phyloP scores from a whole-genome alignment of 768 basidiomycete genomes.

The Imleria badia region DNA sequence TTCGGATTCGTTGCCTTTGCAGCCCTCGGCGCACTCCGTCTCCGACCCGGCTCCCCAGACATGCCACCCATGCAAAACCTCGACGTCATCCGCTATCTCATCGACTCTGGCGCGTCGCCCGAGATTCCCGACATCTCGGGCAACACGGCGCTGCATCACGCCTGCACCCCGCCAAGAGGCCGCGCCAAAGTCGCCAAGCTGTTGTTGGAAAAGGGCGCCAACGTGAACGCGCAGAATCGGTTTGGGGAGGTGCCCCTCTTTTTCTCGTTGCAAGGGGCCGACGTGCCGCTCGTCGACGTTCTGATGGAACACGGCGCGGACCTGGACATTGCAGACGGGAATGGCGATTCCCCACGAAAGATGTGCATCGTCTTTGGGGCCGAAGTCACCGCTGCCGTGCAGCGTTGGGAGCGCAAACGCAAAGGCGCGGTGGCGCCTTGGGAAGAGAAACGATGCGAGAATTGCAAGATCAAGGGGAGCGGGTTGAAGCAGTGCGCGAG shows the following conservation, averaged over 20 bases:
- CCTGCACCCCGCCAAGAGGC: constrained; percentile 30
- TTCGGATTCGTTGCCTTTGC: constrained; percentile 43
- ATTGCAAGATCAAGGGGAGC: constrained; percentile 31
- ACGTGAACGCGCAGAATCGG: constrained; percentile 48
- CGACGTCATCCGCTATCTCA: constrained; percentile 41
- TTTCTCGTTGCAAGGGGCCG: constrained; percentile 34
- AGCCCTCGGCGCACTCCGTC: constrained; percentile 42
- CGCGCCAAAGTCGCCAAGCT: constrained; percentile 35
- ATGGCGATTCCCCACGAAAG: constrained; percentile 36
- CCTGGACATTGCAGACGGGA: constrained; percentile 39
- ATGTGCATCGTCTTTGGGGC: constrained; percentile 40
- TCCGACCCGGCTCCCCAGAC: constrained; percentile 16
- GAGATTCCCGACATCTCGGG: constrained; percentile 47
- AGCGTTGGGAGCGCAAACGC: constrained; percentile 48
- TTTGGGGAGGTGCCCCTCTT: constrained; percentile 47
- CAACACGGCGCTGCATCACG: constrained; percentile 51
- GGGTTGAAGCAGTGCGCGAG: constrained; percentile 42
- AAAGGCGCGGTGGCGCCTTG: constrained; percentile 42
- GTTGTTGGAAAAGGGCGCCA: constrained; percentile 47
- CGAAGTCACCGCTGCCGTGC: constrained; percentile 42
- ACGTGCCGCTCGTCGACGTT: constrained; percentile 38
- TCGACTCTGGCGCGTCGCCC: constrained; percentile 40
- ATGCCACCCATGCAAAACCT: constrained; percentile 23
- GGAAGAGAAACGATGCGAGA: constrained; percentile 46
- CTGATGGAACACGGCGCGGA: constrained; percentile 52